Conservation (phyloP, 2,329 filamentous ascomycete genomes). For the Thelonectria blattea region DNA sequence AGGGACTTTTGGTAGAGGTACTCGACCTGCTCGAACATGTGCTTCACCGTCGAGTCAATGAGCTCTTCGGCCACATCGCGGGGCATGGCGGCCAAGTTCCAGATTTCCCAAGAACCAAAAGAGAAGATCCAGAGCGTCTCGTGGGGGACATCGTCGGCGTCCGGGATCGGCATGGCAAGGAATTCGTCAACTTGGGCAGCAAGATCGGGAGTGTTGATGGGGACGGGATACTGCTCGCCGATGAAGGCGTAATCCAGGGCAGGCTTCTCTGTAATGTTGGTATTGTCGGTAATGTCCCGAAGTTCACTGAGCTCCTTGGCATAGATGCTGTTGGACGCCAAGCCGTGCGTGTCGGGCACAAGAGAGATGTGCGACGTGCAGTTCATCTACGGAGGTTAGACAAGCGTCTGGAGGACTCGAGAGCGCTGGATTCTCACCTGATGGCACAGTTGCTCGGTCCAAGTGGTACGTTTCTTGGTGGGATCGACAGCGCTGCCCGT, state of each 20-base stretch:
- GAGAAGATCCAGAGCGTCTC: conserved; percentile 61
- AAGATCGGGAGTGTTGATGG: conserved; percentile 49
- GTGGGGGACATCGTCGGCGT: conserved; percentile 39
- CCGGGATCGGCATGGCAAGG: conserved; percentile 46
- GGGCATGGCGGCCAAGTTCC: conserved; percentile 57
- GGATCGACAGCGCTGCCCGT: conserved; percentile 47
- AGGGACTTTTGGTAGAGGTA: conserved; percentile 52
- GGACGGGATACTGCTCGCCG: conserved; percentile 49
- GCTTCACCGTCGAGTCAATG: conserved; percentile 45
- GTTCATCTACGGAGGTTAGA: conserved; percentile 46
- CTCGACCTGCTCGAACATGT: conserved; percentile 55
- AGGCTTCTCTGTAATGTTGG: conserved; percentile 42
- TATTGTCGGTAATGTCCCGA: conserved; percentile 40
- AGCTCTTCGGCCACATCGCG: conserved; percentile 44
- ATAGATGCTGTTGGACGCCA: conserved; percentile 62
- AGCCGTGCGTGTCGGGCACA: conserved; percentile 50
- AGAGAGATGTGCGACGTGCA: conserved; percentile 55
- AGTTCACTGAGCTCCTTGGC: conserved; percentile 49
- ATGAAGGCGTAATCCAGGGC: conserved; percentile 53
- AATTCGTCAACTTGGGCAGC: conserved; percentile 53
- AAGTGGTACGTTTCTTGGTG: conserved; percentile 41
- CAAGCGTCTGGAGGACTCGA: background rate
- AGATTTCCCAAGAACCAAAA: conserved; percentile 62
- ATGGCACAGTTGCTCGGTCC: conserved; percentile 57
- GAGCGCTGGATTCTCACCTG: conserved; percentile 43